Base-by-base conservation (phyloP, 495 filamentous ascomycete genomes). In the Tuber indicum region DNA sequence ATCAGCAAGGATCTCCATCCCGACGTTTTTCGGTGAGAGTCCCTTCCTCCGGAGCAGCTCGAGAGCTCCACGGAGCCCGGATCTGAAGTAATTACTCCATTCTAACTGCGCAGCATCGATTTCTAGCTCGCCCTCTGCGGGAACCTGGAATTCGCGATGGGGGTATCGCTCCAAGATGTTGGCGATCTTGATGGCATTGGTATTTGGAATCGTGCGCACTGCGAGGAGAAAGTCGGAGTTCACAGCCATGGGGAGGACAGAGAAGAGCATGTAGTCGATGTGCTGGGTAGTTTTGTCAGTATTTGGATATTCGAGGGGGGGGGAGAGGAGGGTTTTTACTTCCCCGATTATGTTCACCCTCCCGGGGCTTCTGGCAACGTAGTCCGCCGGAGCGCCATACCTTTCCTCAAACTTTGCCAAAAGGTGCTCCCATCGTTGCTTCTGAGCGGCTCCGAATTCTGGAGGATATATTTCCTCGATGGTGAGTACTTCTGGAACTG, bases 41-140 rank as follows among this genome's bases (percentile, higher is more conserved):
- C 88, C 86, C 81, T 91, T 90, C 86, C 92, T 89, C 79, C 89
- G 89, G 81, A 99, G 85, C 73, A 97, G 86, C 83, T 93, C 89
- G 46, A 96, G 82, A 9, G 94, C 94, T 26, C 94, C 96, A 6
- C 89, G 86, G 69, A 97, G 87, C 0, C 96, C 96, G 36, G 93
- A 91, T 85, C 94, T 97, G 89, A 99, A 98, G 87, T 99, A 99
- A 83, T 97, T 98, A 71, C 94, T 91, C 96, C 96, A 99, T 85
- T 98, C 94, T 78, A 95, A 92, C 78, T 91, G 87, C 78, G 90
- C 92, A 69, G 91, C 87, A 84, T 97, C 93, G 84, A 97, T 94
- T 76, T 95, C 90, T 72, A 96, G 88, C 77, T 92, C 88, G 44
- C 89, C 86, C 43, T 89, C 85, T 75, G 85, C 76, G 4, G 93